Conservation (phyloP, 164 flowering plant species). For the Sedum album region DNA sequence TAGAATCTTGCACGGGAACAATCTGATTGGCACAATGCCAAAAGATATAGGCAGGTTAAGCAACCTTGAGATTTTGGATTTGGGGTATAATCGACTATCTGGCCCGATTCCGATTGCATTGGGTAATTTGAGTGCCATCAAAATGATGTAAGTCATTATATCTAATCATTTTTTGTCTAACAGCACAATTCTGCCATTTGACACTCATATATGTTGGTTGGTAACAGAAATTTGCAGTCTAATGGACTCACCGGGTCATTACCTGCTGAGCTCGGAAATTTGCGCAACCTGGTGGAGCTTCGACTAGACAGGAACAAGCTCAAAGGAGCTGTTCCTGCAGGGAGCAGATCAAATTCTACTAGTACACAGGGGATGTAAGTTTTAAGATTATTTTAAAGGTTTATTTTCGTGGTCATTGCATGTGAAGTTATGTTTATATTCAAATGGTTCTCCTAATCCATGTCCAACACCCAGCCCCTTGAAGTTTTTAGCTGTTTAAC, state of each 20-base stretch:
- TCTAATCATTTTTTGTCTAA: not conserved
- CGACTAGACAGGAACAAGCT: slow-evolving; percentile 75
- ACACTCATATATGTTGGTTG: slow-evolving; percentile 10
- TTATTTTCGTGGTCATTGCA: not conserved
- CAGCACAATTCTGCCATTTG: slow-evolving; percentile 9
- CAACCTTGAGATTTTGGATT: slow-evolving; percentile 62
- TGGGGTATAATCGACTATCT: slow-evolving; percentile 63
- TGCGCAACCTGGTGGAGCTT: slow-evolving; percentile 56
- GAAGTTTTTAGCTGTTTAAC: not conserved
- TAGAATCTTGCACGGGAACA: slow-evolving; percentile 66
- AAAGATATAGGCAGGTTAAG: slow-evolving; percentile 65
- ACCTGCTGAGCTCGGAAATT: slow-evolving; percentile 61
- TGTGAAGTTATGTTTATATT: not conserved
- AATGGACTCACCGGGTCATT: slow-evolving; percentile 70
- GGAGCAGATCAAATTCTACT: slow-evolving; percentile 20
- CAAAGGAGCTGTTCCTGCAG: slow-evolving; percentile 63
- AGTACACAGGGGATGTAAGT: slow-evolving; percentile 47
- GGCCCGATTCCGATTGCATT: slow-evolving; percentile 80
- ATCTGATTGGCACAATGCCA: slow-evolving; percentile 65
- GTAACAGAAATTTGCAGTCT: slow-evolving; percentile 62
- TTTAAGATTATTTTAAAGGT: not conserved
- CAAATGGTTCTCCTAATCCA: not conserved
- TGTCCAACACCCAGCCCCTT: not conserved
- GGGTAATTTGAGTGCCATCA: slow-evolving; percentile 47
- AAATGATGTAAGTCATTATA: slow-evolving; percentile 39